Conservation (phyloP, 169 alveolate genomes). For the Plasmodium coatneyi region DNA sequence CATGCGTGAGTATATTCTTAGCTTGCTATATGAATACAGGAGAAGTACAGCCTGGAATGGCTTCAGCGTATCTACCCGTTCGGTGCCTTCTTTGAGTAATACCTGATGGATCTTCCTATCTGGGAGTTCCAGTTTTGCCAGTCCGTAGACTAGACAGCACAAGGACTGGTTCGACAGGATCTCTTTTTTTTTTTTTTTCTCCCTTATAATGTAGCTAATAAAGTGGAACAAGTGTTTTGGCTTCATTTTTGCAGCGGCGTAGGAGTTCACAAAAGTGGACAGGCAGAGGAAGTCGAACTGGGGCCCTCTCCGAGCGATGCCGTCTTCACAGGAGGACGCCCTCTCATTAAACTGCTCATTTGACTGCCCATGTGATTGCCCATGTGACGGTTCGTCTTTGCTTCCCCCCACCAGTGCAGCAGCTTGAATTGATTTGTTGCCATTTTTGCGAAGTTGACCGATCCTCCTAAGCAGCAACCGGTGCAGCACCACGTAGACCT, state of each 20-base stretch:
- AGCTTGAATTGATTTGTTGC: neutral
- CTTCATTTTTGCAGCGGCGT: constrained; percentile 18
- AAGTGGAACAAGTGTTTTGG: constrained; percentile 25
- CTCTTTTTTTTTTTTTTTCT: constrained; percentile 54
- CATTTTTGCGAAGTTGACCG: neutral
- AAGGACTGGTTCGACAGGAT: constrained; percentile 37
- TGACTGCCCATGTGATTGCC: neutral
- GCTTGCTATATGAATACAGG: constrained; percentile 46
- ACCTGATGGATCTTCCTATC: constrained; percentile 45
- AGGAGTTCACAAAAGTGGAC: constrained; percentile 40
- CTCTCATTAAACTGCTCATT: too few species aligned
- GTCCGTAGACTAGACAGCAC: constrained; percentile 41
- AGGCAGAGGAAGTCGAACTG: constrained; percentile 60
- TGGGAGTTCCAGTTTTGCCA: constrained; percentile 28
- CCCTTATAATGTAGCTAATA: constrained; percentile 59
- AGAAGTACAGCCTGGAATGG: constrained; percentile 34
- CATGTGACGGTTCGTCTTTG: neutral
- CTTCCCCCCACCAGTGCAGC: neutral
- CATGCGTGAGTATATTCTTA: constrained; percentile 45
- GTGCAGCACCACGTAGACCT: constrained; percentile 24
- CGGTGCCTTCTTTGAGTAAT: constrained; percentile 39
- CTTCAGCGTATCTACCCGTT: constrained; percentile 23
- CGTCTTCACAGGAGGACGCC: too few species aligned
- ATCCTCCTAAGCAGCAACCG: constrained; percentile 16
- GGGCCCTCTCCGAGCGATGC: neutral